These are phyloP conservation scores for Aspergillaceae sp. DNA, from an alignment of 2,329 filamentous ascomycete species.

Conservation along the genomic window DNA sequence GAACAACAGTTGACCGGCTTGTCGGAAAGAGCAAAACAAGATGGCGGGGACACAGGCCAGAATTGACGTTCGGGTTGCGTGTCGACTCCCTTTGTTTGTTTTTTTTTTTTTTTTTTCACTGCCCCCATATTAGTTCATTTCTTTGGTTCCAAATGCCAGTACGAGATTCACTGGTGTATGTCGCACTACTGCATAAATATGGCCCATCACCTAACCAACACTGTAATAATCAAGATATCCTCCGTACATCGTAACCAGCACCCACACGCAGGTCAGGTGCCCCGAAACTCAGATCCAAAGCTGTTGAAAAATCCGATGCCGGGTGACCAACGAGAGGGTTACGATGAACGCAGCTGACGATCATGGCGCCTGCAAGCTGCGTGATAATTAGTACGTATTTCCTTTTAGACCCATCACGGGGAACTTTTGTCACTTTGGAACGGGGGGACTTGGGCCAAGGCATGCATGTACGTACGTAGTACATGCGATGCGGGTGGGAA, in stretches of 20 bases:
- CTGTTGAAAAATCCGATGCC: background rate
- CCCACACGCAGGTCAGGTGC: background rate
- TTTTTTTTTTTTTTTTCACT: background rate
- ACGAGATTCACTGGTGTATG: too few species aligned
- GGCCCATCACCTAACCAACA: too few species aligned
- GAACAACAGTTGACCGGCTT: background rate
- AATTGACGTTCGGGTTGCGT: background rate
- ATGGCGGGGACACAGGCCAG: too few species aligned
- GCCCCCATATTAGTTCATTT: too few species aligned
- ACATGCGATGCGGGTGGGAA: background rate
- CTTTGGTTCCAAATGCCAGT: too few species aligned
- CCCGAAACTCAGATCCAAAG: background rate
- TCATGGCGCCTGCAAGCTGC: background rate
- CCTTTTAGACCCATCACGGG: background rate
- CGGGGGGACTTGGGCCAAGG: background rate
- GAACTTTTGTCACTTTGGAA: background rate
- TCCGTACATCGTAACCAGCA: background rate
- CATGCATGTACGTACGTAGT: background rate
- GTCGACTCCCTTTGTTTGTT: background rate
- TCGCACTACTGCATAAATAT: too few species aligned
- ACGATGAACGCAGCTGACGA: background rate
- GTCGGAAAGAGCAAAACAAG: background rate
- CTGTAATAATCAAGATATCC: too few species aligned
- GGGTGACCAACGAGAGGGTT: background rate
- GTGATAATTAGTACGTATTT: background rate